Percentiles rank a stretch among this genome's conserved stretches.
Evolutionary conservation across 176 grass and related monocot genomes (phyloP).

Genomic region (Eremochloa ophiuroides): DNA sequence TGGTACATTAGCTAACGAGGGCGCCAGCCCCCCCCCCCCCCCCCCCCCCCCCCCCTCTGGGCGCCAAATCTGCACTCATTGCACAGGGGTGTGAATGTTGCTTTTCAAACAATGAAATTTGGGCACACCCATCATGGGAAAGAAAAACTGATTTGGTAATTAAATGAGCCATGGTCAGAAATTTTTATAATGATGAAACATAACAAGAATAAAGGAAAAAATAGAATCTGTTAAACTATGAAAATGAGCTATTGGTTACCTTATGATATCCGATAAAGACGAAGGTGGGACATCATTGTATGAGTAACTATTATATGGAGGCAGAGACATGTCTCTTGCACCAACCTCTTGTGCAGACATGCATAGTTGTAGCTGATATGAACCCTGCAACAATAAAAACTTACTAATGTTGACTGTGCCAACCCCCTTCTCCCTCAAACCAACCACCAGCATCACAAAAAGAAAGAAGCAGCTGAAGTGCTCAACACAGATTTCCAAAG

Average conservation of each 20-base stretch:
- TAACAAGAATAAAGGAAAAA: slow-evolving; percentile 12
- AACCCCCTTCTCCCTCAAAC: not conserved
- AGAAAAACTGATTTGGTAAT: not conserved
- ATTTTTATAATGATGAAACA: not conserved
- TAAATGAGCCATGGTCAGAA: not conserved
- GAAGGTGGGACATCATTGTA: slow-evolving; percentile 80
- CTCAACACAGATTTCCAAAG: not conserved
- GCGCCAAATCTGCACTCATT: not conserved
- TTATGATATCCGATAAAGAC: slow-evolving; percentile 73
- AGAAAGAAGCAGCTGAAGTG: not conserved
- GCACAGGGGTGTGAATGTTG: not conserved
- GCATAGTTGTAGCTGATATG: slow-evolving; percentile 77
- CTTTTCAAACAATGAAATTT: not conserved
- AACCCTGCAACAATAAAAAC: slow-evolving; percentile 41
- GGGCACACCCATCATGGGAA: not conserved
- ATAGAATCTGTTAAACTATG: not conserved
- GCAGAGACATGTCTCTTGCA: slow-evolving; percentile 57
- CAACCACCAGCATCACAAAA: not conserved
- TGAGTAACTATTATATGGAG: slow-evolving; percentile 79
- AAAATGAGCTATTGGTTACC: slow-evolving; percentile 43
- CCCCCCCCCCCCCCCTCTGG: too few relatives aligned
- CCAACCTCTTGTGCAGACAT: slow-evolving; percentile 79
- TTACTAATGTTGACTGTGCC: not conserved
- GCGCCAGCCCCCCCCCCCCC: not conserved
- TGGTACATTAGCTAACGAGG: not conserved